Evolutionary conservation across 2,329 filamentous ascomycete species (phyloP).

Genomic region (Epichloe sibirici): DNA sequence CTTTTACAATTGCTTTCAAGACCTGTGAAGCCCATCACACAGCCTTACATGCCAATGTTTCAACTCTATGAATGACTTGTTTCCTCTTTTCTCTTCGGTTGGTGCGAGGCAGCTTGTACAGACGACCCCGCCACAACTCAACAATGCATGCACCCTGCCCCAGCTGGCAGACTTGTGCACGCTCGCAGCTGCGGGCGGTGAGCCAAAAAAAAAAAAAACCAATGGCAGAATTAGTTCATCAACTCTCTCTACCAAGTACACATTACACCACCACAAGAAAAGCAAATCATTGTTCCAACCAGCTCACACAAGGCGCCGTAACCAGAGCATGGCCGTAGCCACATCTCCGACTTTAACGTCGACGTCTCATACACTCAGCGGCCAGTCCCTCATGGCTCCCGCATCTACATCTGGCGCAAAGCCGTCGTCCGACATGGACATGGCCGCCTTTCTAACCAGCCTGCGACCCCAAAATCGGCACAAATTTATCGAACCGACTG

Average conservation of each 20-base stretch:
- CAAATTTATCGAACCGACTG: constrained; percentile 62
- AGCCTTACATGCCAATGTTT: too few relatives aligned
- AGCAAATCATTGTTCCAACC: neutral
- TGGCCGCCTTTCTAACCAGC: constrained; percentile 42
- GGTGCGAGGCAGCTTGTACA: too few relatives aligned
- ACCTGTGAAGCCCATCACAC: too few relatives aligned
- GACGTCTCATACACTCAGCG: constrained; percentile 51
- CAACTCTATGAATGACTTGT: too few relatives aligned
- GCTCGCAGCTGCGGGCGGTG: constrained; percentile 6
- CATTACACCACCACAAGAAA: neutral
- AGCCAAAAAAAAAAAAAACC: constrained; percentile 7
- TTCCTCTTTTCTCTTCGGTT: too few relatives aligned
- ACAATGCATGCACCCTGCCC: too few relatives aligned
- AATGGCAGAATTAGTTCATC: constrained; percentile 6
- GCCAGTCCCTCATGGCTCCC: constrained; percentile 31
- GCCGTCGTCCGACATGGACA: constrained; percentile 20
- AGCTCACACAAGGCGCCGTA: neutral
- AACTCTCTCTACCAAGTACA: neutral
- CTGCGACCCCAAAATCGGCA: constrained; percentile 52
- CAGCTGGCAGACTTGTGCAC: neutral
- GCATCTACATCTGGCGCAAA: constrained; percentile 24
- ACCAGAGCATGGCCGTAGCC: constrained; percentile 23
- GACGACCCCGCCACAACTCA: too few relatives aligned
- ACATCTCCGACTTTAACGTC: constrained; percentile 50
- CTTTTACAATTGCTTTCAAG: too few relatives aligned